Base-by-base conservation (phyloP, 257 asterid species). In the Plectranthus barbatus region DNA sequence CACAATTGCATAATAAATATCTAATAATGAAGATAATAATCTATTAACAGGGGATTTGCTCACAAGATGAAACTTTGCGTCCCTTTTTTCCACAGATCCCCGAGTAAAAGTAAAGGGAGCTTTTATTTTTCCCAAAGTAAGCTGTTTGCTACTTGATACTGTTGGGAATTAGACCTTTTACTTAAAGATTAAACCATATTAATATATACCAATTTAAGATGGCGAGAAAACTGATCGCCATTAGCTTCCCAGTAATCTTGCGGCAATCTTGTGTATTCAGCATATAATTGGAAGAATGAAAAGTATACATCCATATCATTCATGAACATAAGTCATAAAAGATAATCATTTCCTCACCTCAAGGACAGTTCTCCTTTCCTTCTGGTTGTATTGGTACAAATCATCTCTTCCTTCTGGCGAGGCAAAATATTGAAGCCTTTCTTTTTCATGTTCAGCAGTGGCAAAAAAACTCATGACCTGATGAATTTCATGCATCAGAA, bases 391-490 rank as follows among this genome's bases (percentile, higher is more conserved):
- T 68, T 84, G 84, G 80, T 90, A 90, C n/a, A 93, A 67, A 77
- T 93, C 97, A 77, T 93, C 99, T 72, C 99, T 82, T 76, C 99
- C 99, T 87, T 93, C 95, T 24, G 99, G 79, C 10, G 97, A 93
- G 72, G 83, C 82, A 73, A 92, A 93, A 74, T 87, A 85, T 53
- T 78, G 88, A 56, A 93, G 94, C 81, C 94, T 87, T 81, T 93
- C 97, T 81, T 82, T 87, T 75, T 93, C 99, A 71, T 93, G 99
- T 74, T 85, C 81, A 54, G 94, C 96, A 67, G 73, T 79, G 34
- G 99, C 99, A 76, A 86, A 92, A 73, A 45, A 76, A 81, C 96
- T 84, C 97, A 89, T 85, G 68, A 89, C 88, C 99, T 92, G 82
- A 62, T 58, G 67, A 64, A 67, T 34, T 23, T 21, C 66, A 20